Evolutionary conservation across 106 monocot genomes (phyloP), one percentile per base, ranked within the genome.

Genomic region (Phalaenopsis aphrodite): DNA sequence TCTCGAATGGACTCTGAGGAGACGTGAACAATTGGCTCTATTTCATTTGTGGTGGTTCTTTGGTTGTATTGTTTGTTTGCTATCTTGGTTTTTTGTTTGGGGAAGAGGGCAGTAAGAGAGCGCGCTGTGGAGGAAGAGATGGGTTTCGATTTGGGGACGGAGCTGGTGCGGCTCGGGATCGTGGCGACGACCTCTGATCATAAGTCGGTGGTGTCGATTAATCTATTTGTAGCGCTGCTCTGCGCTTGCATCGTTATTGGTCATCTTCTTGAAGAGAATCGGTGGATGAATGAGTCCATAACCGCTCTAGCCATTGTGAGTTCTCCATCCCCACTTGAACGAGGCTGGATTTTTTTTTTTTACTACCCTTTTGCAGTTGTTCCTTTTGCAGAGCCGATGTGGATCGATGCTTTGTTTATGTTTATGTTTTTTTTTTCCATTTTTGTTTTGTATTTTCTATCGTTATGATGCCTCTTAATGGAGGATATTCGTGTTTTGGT

Each of bases 231-330:
- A 2, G 81, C 91, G 64, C 82, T 98, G 41, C 91, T 98, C 16
- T 94, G 98, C 81, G 85, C 83, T 7, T 98, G 98, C 83, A 98
- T 98, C 75, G 94, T 98, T 24, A 81, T 98, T 15, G 98, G 98
- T 21, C 98, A 98, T 77, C 85, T 98, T 56, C 88, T 98, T 4
- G 98, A 94, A 84, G 98, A 98, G 87, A 89, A 68, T 21, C 82
- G 89, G n/a, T 98, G 98, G 98, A 79, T 92, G 85, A 98, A 98
- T 78, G 98, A 98, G 77, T 98, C 98, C 79, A 98, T 93, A 77
- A 98, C 91, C 0, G 92, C 98, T 24, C 89, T 98, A 57, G 76
- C 85, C 58, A 82, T 98, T 78, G 98, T 98, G 46, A 82, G 89
- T 77, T 58, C 41, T 80, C 24, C 57, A 37, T 69, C 38, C 48